These are phyloP conservation scores for Ogataea paradorogensis DNA, from an alignment of 805 yeast species.

Conservation along the genomic window DNA sequence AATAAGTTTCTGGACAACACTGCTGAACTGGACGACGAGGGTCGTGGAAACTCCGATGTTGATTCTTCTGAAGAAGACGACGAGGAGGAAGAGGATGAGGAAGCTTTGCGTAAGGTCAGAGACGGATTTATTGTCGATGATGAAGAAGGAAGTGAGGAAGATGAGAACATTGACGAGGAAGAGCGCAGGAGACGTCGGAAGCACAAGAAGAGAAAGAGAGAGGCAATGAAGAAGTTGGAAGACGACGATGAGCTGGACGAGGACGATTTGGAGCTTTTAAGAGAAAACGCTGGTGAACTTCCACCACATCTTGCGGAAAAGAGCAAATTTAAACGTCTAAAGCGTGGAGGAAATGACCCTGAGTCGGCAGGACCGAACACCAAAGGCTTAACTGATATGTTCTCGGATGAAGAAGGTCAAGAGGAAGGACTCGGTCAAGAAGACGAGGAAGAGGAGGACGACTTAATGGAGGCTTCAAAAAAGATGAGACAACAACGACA, in stretches of 20 bases:
- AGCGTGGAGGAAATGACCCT: constrained; percentile 59
- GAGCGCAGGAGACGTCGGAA: constrained; percentile 31
- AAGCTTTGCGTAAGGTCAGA: constrained; percentile 75
- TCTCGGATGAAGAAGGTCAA: constrained; percentile 55
- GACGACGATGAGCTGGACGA: constrained; percentile 78
- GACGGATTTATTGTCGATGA: constrained; percentile 95
- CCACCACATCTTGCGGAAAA: constrained; percentile 38
- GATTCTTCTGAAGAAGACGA: constrained; percentile 91
- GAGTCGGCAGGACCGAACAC: constrained; percentile 19
- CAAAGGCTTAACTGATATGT: constrained; percentile 60
- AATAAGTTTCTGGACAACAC: constrained; percentile 24
- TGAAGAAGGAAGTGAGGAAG: constrained; percentile 58
- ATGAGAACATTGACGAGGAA: constrained; percentile 27
- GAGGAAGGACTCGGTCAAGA: constrained; percentile 26
- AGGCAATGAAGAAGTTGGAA: constrained; percentile 28
- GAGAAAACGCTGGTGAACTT: constrained; percentile 85
- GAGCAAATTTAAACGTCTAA: constrained; percentile 74
- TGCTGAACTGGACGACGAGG: constrained; percentile 34
- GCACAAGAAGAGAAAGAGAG: constrained; percentile 43
- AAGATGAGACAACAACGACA: constrained; percentile 24
- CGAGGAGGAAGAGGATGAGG: constrained; percentile 83
- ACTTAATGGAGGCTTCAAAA: constrained; percentile 30
- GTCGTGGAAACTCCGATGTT: constrained; percentile 35
- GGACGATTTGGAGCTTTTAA: constrained; percentile 87
- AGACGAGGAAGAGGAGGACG: constrained; percentile 32